A percentile compares a stretch with the other conserved stretches of the same genome.
phyloP scores from a whole-genome alignment of 2,329 filamentous ascomycete species.

The Mycocentrospora acerina region DNA sequence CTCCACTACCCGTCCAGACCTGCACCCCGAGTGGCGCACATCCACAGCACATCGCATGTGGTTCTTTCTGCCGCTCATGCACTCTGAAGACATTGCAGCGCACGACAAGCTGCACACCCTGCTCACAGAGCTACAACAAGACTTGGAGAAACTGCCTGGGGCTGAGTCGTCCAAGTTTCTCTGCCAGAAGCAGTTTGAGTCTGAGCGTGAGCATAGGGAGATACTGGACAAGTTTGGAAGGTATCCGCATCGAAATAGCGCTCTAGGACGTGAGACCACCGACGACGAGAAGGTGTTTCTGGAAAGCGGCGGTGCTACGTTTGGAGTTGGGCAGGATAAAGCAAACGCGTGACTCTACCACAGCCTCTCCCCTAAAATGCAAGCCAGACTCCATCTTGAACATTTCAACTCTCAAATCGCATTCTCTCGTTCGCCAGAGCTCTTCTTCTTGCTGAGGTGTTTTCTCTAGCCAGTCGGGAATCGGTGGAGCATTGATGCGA shows the following conservation, averaged over 20 bases:
- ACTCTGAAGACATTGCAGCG: constrained; percentile 54
- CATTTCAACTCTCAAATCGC: too few relatives aligned
- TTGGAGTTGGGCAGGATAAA: constrained; percentile 35
- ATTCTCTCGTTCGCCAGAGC: too few relatives aligned
- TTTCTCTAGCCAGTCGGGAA: too few relatives aligned
- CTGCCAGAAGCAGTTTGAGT: constrained; percentile 35
- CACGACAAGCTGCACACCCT: constrained; percentile 47
- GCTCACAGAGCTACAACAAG: constrained; percentile 34
- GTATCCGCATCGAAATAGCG: constrained; percentile 61
- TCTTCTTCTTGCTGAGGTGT: too few relatives aligned
- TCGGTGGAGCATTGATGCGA: too few relatives aligned
- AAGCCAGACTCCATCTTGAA: too few relatives aligned
- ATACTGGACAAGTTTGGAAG: constrained; percentile 58
- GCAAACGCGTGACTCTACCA: neutral
- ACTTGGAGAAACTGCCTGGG: constrained; percentile 32
- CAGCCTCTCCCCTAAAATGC: too few relatives aligned
- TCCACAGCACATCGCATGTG: constrained; percentile 51
- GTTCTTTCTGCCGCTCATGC: constrained; percentile 63
- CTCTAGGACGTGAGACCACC: constrained; percentile 53
- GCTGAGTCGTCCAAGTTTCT: constrained; percentile 32
- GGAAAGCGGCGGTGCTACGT: constrained; percentile 46
- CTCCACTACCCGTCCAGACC: constrained; percentile 27
- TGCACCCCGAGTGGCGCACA: constrained; percentile 28
- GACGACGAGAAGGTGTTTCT: constrained; percentile 55
- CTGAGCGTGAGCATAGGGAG: constrained; percentile 51